Evolutionary conservation across 306 rosid species (phyloP), one percentile per base, ranked within the genome.

Genomic region (Cucurbita argyrosperma): DNA sequence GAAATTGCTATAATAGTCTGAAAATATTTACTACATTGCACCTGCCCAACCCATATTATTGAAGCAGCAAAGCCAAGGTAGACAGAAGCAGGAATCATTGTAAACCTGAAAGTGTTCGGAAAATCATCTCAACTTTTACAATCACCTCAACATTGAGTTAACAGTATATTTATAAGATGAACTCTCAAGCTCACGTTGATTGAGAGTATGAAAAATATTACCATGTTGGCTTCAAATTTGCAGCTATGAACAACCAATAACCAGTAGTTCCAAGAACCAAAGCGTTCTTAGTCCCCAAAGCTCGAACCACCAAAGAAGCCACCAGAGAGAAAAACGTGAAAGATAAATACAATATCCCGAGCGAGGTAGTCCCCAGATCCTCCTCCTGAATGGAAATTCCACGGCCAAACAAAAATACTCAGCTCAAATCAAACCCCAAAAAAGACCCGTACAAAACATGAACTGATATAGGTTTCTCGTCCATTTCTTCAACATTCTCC

Each of bases 31-130:
- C 58, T 14, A 76, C 80, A 79, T 55, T 52, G 64, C 76, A 94
- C 98, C 98, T 94, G 82, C 75, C 92, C 99, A 82, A 94, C 99
- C 97, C 99, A 94, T 80, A 89, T 91, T 58, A 94, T 91, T 68
- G 99, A 88, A 85, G 99, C 96, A 82, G 97, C 78, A 87, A 94
- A 94, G 19, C 97, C 97, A 64, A 94, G 84, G 85, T 88, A 91
- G 80, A 94, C 40, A 61, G 99, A 85, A 61, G 96, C 97, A 15
- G 99, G 99, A 77, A 91, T 84, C 95, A 94, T 81, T 43, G 99
- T 94, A 79, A 84, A 94, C 99, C 99, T 94, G 82, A 79, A 82
- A 74, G 23, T 7, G 42, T 43, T 56, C 16, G 2, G 37, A 49
- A 46, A 45, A 68, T 50, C 45, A 52, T 71, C 53, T 71, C 75